Conservation (phyloP, 2,329 filamentous ascomycete species). For the Cladosporium sp. region DNA sequence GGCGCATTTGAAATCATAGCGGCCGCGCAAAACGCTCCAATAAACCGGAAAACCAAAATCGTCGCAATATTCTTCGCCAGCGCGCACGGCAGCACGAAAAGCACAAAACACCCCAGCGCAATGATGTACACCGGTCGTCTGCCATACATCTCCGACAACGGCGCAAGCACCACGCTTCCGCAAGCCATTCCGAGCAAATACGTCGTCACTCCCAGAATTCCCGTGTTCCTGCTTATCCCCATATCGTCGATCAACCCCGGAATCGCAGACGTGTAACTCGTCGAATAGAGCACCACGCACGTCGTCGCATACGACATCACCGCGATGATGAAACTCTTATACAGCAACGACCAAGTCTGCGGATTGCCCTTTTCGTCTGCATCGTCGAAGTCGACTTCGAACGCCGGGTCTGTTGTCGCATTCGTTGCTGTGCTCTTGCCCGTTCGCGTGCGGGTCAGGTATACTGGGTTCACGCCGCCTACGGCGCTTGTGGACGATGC, state of each 20-base stretch:
- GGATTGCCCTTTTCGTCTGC: constrained; percentile 61
- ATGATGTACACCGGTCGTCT: constrained; percentile 63
- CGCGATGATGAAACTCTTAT: constrained; percentile 52
- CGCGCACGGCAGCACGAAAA: constrained; percentile 69
- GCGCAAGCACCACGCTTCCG: constrained; percentile 60
- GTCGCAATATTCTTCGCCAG: constrained; percentile 63
- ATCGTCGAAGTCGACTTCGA: constrained; percentile 68
- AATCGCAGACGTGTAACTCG: constrained; percentile 70
- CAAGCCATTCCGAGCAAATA: constrained; percentile 70
- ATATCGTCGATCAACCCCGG: constrained; percentile 67
- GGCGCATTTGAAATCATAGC: constrained; percentile 81
- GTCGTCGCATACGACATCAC: constrained; percentile 57
- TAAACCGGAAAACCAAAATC: constrained; percentile 69
- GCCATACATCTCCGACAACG: constrained; percentile 67
- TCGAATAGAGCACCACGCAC: constrained; percentile 63
- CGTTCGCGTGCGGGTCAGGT: constrained; percentile 17
- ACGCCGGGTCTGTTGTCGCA: constrained; percentile 49
- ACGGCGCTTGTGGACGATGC: constrained; percentile 27
- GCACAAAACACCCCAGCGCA: constrained; percentile 59
- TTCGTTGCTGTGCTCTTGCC: constrained; percentile 21
- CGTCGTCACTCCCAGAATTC: constrained; percentile 71
- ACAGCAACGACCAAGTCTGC: constrained; percentile 61
- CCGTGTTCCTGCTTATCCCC: constrained; percentile 54
- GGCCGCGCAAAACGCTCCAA: constrained; percentile 69
- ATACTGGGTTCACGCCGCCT: constrained; percentile 23